phyloP scores from a whole-genome alignment of 192 early-diverging fungal genomes.

The Dimargaris cristalligena region DNA sequence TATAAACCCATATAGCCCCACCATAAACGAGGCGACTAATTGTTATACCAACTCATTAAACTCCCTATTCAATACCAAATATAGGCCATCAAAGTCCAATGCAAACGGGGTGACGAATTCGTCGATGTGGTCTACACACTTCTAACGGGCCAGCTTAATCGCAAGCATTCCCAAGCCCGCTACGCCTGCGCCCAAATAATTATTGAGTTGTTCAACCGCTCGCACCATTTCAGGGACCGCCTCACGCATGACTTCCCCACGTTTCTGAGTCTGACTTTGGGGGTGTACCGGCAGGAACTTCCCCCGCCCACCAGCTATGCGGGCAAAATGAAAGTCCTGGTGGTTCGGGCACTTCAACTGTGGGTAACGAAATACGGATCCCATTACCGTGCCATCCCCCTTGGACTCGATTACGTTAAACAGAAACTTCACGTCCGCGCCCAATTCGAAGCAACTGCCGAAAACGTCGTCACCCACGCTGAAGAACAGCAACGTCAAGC shows the following conservation, averaged over 20 bases:
- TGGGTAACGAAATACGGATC: slow-evolving; percentile 40
- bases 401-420: slow-evolving; percentile 37
- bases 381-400: slow-evolving; percentile 32
- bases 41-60: neutral
- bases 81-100: neutral
- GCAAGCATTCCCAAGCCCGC: slow-evolving; percentile 33
- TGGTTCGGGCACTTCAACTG: slow-evolving; percentile 29
- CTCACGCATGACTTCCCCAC: slow-evolving; percentile 31
- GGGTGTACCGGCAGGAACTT: slow-evolving; percentile 31
- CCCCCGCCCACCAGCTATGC: slow-evolving; percentile 36
- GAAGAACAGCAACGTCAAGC: neutral
- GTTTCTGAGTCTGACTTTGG: slow-evolving; percentile 34
- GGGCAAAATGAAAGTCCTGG: slow-evolving; percentile 24
- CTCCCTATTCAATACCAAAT: no score
- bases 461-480: neutral
- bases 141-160: slow-evolving; percentile 11
- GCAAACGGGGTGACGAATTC: neutral
- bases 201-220: slow-evolving; percentile 42
- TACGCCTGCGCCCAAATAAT: slow-evolving; percentile 38
- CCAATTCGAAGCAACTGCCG: neutral
- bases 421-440: slow-evolving; percentile 18
- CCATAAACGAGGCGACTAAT: no score
- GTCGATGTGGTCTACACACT: neutral
- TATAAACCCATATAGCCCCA: no score
- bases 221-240: slow-evolving; percentile 41